Conservation (phyloP, 1,284 basidiomycete genomes). For the Cutaneotrichosporon cutaneum region DNA sequence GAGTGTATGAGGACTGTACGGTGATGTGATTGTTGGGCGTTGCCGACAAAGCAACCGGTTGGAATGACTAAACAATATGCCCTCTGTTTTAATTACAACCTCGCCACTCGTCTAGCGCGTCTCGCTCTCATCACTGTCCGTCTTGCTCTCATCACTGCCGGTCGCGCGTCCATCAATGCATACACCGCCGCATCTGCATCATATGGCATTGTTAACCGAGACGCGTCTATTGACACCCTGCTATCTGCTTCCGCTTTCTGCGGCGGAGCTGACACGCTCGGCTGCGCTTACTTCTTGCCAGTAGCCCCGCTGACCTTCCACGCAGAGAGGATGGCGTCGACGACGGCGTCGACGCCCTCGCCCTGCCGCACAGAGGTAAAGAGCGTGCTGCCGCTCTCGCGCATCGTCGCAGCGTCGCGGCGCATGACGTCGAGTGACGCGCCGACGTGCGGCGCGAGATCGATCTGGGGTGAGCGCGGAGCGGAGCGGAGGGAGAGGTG, state of each 20-base stretch:
- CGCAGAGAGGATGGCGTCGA: constrained; percentile 77
- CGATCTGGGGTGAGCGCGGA: constrained; percentile 61
- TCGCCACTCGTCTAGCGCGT: background rate
- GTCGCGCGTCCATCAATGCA: background rate
- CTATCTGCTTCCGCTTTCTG: background rate
- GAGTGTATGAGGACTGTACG: no score
- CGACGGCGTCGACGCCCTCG: constrained; percentile 78
- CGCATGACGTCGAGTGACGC: constrained; percentile 95
- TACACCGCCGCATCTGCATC: background rate
- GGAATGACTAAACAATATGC: background rate
- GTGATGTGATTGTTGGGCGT: background rate
- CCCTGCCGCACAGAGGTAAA: constrained; percentile 83
- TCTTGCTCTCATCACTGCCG: background rate
- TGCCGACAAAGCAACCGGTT: background rate
- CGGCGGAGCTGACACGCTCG: background rate
- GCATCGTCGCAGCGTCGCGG: constrained; percentile 87
- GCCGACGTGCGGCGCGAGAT: constrained; percentile 87
- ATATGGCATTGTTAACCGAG: background rate
- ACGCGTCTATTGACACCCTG: background rate
- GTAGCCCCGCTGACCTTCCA: constrained; percentile 65
- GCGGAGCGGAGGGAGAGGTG: background rate
- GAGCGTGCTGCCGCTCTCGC: constrained; percentile 88
- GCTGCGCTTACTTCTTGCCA: constrained; percentile 28
- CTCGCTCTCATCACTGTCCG: background rate
- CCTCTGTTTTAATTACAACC: background rate